phyloP scores from a whole-genome alignment of 2,329 filamentous ascomycete genomes.

The Penicillium hordei region DNA sequence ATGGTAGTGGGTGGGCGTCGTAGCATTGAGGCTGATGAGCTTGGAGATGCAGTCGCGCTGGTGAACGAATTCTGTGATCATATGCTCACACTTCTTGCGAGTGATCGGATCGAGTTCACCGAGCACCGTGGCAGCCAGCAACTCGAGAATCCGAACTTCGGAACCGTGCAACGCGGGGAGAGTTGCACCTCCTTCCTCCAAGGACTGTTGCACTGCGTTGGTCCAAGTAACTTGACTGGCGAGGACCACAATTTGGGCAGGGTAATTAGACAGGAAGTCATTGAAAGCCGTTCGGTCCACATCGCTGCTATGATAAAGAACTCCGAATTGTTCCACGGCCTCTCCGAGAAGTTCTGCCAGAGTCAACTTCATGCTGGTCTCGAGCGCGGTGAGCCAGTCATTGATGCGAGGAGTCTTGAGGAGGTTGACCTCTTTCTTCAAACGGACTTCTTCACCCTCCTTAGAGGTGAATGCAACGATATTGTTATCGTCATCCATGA shows the following conservation, averaged over 20 bases:
- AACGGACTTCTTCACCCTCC: slow-evolving; percentile 81
- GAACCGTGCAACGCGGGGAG: slow-evolving; percentile 73
- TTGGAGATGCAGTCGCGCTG: slow-evolving; percentile 92
- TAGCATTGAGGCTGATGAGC: slow-evolving; percentile 73
- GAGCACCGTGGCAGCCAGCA: slow-evolving; percentile 85
- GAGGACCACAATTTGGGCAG: slow-evolving; percentile 92
- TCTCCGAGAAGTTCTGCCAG: slow-evolving; percentile 87
- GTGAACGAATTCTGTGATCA: slow-evolving; percentile 98
- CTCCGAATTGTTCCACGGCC: slow-evolving; percentile 77
- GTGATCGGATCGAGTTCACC: slow-evolving; percentile 83
- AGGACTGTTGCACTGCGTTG: slow-evolving; percentile 73
- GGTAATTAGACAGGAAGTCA: slow-evolving; percentile 78
- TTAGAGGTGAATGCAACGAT: slow-evolving; percentile 94
- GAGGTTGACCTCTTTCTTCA: slow-evolving; percentile 90
- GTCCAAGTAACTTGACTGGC: slow-evolving; percentile 95
- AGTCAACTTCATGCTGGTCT: slow-evolving; percentile 90
- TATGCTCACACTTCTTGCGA: slow-evolving; percentile 95
- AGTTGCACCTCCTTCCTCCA: slow-evolving; percentile 68
- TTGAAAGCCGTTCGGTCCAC: slow-evolving; percentile 71
- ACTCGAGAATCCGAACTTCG: slow-evolving; percentile 78
- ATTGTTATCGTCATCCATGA: slow-evolving; percentile 85
- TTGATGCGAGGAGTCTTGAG: slow-evolving; percentile 96
- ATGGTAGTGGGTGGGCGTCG: slow-evolving; percentile 74
- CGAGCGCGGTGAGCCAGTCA: slow-evolving; percentile 93
- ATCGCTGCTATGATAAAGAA: slow-evolving; percentile 69